Evolutionary conservation across 2,329 filamentous ascomycete genomes (phyloP), one percentile per base, ranked within the genome.

Genomic region (Aspergillus piperis): DNA sequence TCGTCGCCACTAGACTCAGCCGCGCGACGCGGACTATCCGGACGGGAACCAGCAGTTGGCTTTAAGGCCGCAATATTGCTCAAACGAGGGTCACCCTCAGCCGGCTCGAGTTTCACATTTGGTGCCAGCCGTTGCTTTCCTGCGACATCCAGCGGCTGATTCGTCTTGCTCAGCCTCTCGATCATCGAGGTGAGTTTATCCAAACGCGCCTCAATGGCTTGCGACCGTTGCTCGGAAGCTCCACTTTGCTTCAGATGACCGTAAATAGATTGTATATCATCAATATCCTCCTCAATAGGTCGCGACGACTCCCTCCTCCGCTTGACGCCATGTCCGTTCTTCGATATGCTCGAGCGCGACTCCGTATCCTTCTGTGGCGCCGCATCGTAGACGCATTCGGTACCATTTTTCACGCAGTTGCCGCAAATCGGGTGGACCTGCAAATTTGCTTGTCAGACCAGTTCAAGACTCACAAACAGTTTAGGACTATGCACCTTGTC

Each of bases 151-250:
- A 71, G 53, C 1, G 75, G 59, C 23, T 70, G 73, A 17, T 72
- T 68, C 2, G 68, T 70, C 47, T 75, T 73, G 57, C 75, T 76
- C n/a, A 80, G 63, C 13, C 71, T 70, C 63, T 80, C 78, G 17
- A 81, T 77, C 76, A 81, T 76, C 17, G 73, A 73, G 23, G 77
- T 78, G 19, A 81, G 71, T 38, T 79, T 78, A 59, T 78, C 75
- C 39, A 81, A 64, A 51, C 79, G 75, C 11, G 75, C 70, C 62
- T 79, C 77, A 58, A 81, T 80, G 11, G 75, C 76, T 19, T 75
- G 69, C 8, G 75, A 70, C 42, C 73, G 74, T 52, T 67, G 66
- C 17, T 70, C 68, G 13, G 66, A 62, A 7, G 69, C 63, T 7
- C 64, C 66, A n/a, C 67, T 62, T 30, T 71, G 68, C 32, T 57